Base-by-base conservation (phyloP, 225 moss, liverwort and hornwort genomes). In the Physcomitrium patens region DNA sequence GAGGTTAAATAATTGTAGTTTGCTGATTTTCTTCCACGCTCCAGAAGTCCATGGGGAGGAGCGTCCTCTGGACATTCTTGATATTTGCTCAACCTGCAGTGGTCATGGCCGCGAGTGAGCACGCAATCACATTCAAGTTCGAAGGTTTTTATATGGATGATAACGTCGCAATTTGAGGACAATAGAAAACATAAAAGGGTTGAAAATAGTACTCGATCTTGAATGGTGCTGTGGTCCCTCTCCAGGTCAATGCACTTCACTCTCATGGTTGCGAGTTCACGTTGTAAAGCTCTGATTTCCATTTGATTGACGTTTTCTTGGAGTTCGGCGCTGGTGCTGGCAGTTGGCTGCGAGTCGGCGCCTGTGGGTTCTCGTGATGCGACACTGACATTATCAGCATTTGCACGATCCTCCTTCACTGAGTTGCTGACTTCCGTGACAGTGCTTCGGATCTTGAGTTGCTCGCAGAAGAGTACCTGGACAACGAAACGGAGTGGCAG, bases 401-500 rank as follows among this genome's bases (percentile, higher is more conserved):
- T 44, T 50, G 37, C 53, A 16, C 64, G 45, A 28, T 80, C 79
- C 63, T 75, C 82, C 69, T 74, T 89, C 46, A 72, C 74, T 47
- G 74, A 76, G 61, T 69, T 72, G 24, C 55, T 73, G 43, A 89
- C 78, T 58, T 85, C 82, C 1, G 71, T 70, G 28, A 92, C 83
- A 17, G 87, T 86, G 65, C 82, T 86, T 28, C 94, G 86, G 27
- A 94, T 74, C 81, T 89, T 94, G 65, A 91, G 81, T 53, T 92
- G 94, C 84, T 94, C 92, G 53, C 84, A 63, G 53, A 94, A 92
- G 0, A 94, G 87, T 8, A 86, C 78, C 81, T 91, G 94, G 63
- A 94, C 92, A 0, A 94, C 92, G 20, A 94, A 84, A 1, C 94
- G 89, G 53, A 94, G 90, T 46, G 94, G 94, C 65, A 94, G 72